Percentiles rank a stretch among this genome's conserved stretches.
phyloP scores from a whole-genome alignment of 73 alveolate genomes.

The Paramecium biaurelia region DNA sequence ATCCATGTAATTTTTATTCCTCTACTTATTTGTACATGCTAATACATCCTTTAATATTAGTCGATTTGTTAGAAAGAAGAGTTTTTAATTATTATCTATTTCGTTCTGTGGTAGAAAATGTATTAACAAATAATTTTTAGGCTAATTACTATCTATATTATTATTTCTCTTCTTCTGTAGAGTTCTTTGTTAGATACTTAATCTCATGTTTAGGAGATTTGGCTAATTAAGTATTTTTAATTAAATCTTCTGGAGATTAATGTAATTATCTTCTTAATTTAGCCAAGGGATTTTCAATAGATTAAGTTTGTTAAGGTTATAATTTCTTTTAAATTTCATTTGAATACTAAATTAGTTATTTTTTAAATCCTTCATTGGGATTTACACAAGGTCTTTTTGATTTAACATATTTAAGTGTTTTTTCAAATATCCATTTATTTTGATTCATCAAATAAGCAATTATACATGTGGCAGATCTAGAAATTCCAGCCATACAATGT shows the following conservation, averaged over 20 bases:
- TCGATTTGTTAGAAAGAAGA: not conserved
- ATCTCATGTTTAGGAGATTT: not conserved
- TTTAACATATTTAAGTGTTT: not conserved
- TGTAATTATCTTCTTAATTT: not conserved
- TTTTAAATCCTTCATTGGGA: slow-evolving; percentile 1
- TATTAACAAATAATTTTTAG: not conserved
- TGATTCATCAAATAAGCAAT: not conserved
- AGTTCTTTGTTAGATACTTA: not conserved
- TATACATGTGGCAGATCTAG: not conserved
- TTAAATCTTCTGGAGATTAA: not conserved
- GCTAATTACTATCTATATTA: not conserved
- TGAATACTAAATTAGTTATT: not conserved
- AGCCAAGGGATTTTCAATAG: not conserved
- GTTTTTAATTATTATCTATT: not conserved
- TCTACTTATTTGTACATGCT: slow-evolving; percentile 6
- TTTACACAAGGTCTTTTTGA: not conserved
- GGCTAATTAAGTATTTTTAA: not conserved
- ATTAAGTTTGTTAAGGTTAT: not conserved
- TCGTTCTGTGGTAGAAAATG: not conserved
- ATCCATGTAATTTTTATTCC: not conserved
- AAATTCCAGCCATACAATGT: not conserved
- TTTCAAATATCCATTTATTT: not conserved
- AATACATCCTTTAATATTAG: not conserved
- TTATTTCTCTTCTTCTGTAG: not conserved
- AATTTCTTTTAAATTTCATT: not conserved